Conservation (phyloP, 257 asterid genomes). For the Fraxinus cuspidata region DNA sequence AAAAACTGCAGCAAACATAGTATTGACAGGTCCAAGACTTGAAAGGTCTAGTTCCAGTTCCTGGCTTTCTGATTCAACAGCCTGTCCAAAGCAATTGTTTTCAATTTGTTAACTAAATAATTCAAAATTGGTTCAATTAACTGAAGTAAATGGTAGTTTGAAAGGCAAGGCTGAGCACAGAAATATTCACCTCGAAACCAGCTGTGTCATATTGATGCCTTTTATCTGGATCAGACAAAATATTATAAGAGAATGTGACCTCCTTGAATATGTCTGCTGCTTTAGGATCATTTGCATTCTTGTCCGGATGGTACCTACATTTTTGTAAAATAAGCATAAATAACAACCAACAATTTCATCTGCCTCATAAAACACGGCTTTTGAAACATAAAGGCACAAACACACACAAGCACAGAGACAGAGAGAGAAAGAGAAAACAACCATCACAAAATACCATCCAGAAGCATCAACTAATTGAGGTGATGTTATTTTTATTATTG, state of each 20-base stretch:
- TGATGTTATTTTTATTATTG: no score
- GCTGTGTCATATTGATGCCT: constrained; percentile 84
- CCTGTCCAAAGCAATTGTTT: constrained; percentile 49
- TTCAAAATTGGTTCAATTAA: not conserved
- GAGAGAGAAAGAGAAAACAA: no score
- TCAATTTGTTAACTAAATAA: not conserved
- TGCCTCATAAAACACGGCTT: constrained; percentile 2
- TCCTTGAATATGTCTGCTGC: constrained; percentile 94
- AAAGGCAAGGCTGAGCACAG: constrained; percentile 19
- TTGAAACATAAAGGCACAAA: not conserved
- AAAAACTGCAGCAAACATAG: constrained; percentile 95
- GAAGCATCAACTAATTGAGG: no score
- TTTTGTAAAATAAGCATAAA: constrained; percentile 21
- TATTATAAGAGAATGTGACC: constrained; percentile 88
- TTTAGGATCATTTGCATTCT: constrained; percentile 83
- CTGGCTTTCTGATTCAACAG: constrained; percentile 88
- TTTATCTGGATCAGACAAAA: constrained; percentile 90
- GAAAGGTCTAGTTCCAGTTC: constrained; percentile 96
- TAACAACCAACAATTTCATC: constrained; percentile 21
- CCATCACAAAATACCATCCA: no score
- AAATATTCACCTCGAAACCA: constrained; percentile 75
- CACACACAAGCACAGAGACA: not conserved
- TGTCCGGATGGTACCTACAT: constrained; percentile 95
- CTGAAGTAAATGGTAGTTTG: not conserved
- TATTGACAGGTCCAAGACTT: constrained; percentile 92